Percentiles rank a stretch among this genome's conserved stretches.
phyloP scores from a whole-genome alignment of 2,329 filamentous ascomycete genomes.

The Fusarium sublunatum region DNA sequence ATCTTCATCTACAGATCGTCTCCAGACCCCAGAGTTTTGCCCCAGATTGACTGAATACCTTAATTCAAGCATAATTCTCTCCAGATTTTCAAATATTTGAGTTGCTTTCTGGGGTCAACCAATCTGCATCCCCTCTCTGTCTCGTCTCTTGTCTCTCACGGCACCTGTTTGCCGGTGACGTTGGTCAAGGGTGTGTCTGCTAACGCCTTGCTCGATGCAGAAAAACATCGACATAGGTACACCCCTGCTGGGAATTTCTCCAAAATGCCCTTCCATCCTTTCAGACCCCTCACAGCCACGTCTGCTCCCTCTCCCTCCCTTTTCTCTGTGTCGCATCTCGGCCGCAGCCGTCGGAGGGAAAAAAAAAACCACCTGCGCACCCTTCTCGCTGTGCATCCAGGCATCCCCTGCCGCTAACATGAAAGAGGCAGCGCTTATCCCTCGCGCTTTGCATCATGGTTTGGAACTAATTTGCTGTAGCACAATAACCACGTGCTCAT shows the following conservation, averaged over 20 bases:
- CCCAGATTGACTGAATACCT: slow-evolving; percentile 8
- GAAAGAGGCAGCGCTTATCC: background rate
- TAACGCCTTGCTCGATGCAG: no score
- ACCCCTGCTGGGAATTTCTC: slow-evolving; percentile 32
- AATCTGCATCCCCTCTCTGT: no score
- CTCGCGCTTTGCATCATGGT: slow-evolving; percentile 18
- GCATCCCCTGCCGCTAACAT: slow-evolving; percentile 9
- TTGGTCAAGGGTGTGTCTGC: slow-evolving; percentile 13
- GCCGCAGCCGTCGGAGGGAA: slow-evolving; percentile 38
- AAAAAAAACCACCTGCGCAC: slow-evolving; percentile 4
- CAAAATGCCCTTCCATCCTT: slow-evolving; percentile 15
- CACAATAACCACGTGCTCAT: slow-evolving; percentile 17
- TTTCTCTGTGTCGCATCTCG: slow-evolving; percentile 32
- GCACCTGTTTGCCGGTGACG: no score
- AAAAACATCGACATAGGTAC: background rate
- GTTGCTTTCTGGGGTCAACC: slow-evolving; percentile 5
- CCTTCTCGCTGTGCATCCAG: background rate
- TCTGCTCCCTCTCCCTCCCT: slow-evolving; percentile 3
- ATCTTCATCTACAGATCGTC: slow-evolving; percentile 6
- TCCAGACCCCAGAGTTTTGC: slow-evolving; percentile 38
- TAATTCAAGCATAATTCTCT: slow-evolving; percentile 32
- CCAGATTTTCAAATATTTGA: slow-evolving; percentile 17
- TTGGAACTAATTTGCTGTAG: slow-evolving; percentile 12
- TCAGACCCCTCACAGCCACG: slow-evolving; percentile 23
- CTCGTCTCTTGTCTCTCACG: no score